Evolutionary conservation across 805 yeast species (phyloP).

Genomic region (Wickerhamiella qilinensis): DNA sequence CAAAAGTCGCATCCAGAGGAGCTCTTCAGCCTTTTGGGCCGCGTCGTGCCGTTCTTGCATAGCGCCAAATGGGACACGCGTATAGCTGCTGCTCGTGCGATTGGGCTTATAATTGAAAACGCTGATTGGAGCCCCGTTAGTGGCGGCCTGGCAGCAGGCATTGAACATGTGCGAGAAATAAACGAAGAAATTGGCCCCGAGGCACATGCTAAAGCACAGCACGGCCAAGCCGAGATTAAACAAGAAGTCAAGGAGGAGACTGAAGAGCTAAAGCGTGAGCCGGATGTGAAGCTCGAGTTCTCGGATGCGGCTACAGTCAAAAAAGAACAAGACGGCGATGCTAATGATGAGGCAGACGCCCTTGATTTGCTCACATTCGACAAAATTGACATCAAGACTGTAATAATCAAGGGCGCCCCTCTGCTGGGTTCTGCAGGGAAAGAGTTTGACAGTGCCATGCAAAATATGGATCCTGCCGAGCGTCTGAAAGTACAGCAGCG

Average conservation of each 20-base stretch:
- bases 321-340: conserved; percentile 8
- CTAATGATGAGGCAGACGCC: background rate
- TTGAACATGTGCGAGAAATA: background rate
- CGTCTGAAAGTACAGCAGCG: conserved; percentile 35
- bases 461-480: conserved; percentile 28
- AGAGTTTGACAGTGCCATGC: conserved; percentile 26
- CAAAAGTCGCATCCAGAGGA: conserved; percentile 95
- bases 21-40: conserved; percentile 57
- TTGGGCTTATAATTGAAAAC: conserved; percentile 80
- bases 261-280: conserved; percentile 15
- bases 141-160: background rate
- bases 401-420: conserved; percentile 27
- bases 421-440: conserved; percentile 50
- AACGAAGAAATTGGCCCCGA: conserved; percentile 8
- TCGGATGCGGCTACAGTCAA: conserved; percentile 14
- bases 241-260: conserved; percentile 12
- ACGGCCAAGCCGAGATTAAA: conserved; percentile 12
- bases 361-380: conserved; percentile 19
- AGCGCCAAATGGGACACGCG: conserved; percentile 91
- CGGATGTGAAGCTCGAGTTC: conserved; percentile 10
- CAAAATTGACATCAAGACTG: conserved; percentile 22
- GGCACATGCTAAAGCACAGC: conserved; percentile 3
- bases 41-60: conserved; percentile 79
- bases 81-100: conserved; percentile 83
- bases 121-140: conserved; percentile 75